Conservation (phyloP, 2,329 filamentous ascomycete genomes). For the Rhynchosporium graminicola region DNA sequence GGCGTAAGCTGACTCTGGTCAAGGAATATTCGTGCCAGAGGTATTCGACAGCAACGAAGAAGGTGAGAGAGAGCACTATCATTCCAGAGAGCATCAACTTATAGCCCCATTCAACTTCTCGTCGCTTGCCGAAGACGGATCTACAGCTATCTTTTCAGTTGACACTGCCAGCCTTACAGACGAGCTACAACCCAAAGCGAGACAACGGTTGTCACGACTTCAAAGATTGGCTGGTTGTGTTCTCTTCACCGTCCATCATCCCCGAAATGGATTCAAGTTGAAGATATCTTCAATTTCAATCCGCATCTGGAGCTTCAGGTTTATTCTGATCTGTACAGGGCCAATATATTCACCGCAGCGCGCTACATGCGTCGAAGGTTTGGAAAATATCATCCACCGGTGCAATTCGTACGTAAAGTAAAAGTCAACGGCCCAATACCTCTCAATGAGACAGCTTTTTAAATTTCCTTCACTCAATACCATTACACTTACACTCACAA, state of each 20-base stretch:
- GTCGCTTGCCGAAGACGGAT: slow-evolving; percentile 17
- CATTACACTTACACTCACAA: too few relatives aligned
- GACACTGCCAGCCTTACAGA: slow-evolving; percentile 4
- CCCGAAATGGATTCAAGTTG: background rate
- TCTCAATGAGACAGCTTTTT: too few relatives aligned
- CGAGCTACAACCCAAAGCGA: slow-evolving; percentile 4
- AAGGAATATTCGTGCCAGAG: background rate
- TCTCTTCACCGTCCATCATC: slow-evolving; percentile 24
- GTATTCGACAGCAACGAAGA: background rate
- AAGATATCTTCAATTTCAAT: too few relatives aligned
- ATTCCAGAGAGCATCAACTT: background rate
- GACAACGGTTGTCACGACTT: slow-evolving; percentile 49
- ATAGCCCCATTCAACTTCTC: slow-evolving; percentile 11
- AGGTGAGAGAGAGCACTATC: background rate
- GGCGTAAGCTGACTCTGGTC: slow-evolving; percentile 4
- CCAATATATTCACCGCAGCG: too few relatives aligned
- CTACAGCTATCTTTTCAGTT: slow-evolving; percentile 14
- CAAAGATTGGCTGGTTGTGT: slow-evolving; percentile 56
- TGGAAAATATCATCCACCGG: too few relatives aligned
- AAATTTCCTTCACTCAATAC: too few relatives aligned
- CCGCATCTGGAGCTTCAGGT: too few relatives aligned
- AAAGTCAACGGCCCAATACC: too few relatives aligned
- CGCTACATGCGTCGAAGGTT: too few relatives aligned
- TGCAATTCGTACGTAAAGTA: too few relatives aligned
- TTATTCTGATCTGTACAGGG: too few relatives aligned